Conservation (phyloP, 169 alveolate genomes). For the Plasmodium gallinaceum region DNA sequence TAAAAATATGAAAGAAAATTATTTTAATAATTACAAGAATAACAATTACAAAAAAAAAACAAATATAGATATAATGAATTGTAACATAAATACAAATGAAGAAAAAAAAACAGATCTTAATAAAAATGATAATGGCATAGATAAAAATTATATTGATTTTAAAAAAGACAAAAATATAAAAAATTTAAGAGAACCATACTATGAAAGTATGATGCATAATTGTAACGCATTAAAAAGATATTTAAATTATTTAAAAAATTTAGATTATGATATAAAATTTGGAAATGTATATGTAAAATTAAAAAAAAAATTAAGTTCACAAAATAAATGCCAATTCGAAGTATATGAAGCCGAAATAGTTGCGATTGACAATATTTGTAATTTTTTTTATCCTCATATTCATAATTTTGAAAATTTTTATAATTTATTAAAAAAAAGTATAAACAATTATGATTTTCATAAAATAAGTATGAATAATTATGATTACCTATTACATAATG, state of each 20-base stretch:
- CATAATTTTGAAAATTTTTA: slow-evolving; percentile 47
- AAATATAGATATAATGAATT: background rate
- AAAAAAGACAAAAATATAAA: slow-evolving; percentile 12
- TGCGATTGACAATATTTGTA: slow-evolving; percentile 53
- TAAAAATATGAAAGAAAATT: slow-evolving; percentile 18
- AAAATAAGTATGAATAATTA: slow-evolving; percentile 12
- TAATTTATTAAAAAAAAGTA: slow-evolving; percentile 30
- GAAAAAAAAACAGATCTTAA: background rate
- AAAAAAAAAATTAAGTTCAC: slow-evolving; percentile 67
- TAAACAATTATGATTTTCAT: slow-evolving; percentile 61
- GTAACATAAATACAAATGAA: background rate
- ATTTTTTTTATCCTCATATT: slow-evolving; percentile 19
- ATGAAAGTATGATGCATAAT: background rate
- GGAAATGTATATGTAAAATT: slow-evolving; percentile 59
- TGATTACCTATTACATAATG: background rate
- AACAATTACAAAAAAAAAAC: background rate
- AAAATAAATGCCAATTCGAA: slow-evolving; percentile 74
- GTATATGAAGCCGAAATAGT: slow-evolving; percentile 74
- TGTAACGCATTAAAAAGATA: slow-evolving; percentile 31
- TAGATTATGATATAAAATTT: slow-evolving; percentile 70
- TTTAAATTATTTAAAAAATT: slow-evolving; percentile 20
- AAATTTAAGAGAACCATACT: background rate
- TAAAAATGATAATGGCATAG: background rate
- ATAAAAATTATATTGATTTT: background rate
- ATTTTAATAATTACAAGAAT: slow-evolving; percentile 10